phyloP scores from a whole-genome alignment of 2,329 filamentous ascomycete genomes.

The Hypomyces rosellus region DNA sequence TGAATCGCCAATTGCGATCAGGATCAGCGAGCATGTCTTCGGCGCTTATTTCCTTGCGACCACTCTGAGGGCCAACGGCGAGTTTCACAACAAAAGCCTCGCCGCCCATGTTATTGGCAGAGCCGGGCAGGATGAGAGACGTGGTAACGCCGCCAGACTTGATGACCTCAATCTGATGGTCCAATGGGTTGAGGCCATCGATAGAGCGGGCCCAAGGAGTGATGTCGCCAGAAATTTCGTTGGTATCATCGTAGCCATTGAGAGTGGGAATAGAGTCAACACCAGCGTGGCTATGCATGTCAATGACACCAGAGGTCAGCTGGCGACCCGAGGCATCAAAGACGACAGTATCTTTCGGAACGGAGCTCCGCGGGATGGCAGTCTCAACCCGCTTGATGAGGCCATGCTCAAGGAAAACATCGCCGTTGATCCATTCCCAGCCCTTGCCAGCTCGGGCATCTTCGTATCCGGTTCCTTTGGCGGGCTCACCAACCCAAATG shows the following conservation, averaged over 20 bases:
- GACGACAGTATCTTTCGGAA: conserved; percentile 43
- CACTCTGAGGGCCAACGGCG: conserved; percentile 53
- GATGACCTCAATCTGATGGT: conserved; percentile 61
- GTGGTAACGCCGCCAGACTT: conserved; percentile 69
- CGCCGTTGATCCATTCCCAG: conserved; percentile 53
- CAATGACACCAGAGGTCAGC: conserved; percentile 61
- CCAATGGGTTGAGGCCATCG: conserved; percentile 57
- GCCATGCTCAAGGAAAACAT: conserved; percentile 55
- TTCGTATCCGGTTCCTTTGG: conserved; percentile 39
- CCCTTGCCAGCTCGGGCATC: conserved; percentile 53
- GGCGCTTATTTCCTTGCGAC: conserved; percentile 57
- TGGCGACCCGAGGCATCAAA: conserved; percentile 55
- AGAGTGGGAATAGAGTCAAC: conserved; percentile 52
- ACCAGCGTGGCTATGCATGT: conserved; percentile 65
- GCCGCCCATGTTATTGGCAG: conserved; percentile 67
- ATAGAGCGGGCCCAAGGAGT: conserved; percentile 64
- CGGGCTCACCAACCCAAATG: conserved; percentile 59
- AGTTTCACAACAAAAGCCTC: conserved; percentile 66
- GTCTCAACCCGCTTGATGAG: conserved; percentile 50
- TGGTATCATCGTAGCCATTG: conserved; percentile 50
- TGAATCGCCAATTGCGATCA: conserved; percentile 59
- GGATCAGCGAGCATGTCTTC: conserved; percentile 60
- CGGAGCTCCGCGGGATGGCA: conserved; percentile 33
- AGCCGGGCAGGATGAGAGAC: conserved; percentile 59
- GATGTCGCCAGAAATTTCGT: conserved; percentile 58